Conservation (phyloP, 1,139 yeast species). For the Trichomonascaceae sp. region DNA sequence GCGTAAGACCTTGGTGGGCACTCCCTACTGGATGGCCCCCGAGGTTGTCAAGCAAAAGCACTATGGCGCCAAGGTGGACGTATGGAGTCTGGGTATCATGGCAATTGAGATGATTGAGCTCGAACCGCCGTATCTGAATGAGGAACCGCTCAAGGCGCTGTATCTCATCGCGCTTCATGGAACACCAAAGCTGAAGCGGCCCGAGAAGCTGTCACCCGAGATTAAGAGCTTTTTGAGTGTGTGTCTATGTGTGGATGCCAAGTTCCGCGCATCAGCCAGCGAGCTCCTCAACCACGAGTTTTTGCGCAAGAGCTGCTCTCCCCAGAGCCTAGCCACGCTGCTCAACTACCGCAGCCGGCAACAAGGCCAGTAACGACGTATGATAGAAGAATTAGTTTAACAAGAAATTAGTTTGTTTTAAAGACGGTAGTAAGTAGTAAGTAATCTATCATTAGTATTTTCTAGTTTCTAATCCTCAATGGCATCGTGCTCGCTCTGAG, state of each 20-base stretch:
- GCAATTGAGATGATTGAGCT: conserved; percentile 98
- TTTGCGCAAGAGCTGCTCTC: conserved; percentile 57
- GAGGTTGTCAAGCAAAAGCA: conserved; percentile 95
- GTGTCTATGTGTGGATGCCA: conserved; percentile 90
- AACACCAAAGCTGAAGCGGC: conserved; percentile 85
- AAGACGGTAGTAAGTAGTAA: too few relatives aligned
- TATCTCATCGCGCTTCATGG: conserved; percentile 94
- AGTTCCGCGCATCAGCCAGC: conserved; percentile 81
- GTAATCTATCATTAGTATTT: too few relatives aligned
- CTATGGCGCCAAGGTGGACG: conserved; percentile 93
- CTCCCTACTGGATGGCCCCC: conserved; percentile 99
- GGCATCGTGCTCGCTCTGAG: neutral
- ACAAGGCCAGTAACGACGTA: neutral
- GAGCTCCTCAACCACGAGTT: conserved; percentile 77
- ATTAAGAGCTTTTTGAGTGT: conserved; percentile 82
- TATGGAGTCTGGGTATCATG: conserved; percentile 97
- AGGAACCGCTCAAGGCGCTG: conserved; percentile 81
- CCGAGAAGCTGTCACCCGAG: conserved; percentile 63
- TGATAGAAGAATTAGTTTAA: too few relatives aligned
- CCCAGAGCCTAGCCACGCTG: conserved; percentile 54
- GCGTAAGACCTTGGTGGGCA: conserved; percentile 97
- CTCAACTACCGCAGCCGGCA: conserved; percentile 46
- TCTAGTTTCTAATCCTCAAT: too few relatives aligned
- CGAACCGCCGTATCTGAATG: conserved; percentile 94
- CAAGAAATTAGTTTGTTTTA: too few relatives aligned